These are phyloP conservation scores for Neoarthrinium moseri DNA, from an alignment of 2,329 filamentous ascomycete genomes.

Conservation along the genomic window DNA sequence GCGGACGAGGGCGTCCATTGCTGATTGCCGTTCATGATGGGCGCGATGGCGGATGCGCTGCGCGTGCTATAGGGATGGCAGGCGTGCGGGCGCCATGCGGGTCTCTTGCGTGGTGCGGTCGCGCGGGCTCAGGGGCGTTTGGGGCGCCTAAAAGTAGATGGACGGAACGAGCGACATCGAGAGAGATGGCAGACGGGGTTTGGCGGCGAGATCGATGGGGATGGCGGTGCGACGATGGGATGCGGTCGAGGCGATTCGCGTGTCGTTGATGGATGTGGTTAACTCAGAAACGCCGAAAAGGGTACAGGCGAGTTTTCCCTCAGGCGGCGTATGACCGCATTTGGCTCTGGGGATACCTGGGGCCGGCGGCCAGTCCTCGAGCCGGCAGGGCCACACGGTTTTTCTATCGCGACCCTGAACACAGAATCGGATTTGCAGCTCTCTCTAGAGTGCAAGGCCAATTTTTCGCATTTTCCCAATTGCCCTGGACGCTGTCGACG, in stretches of 20 bases:
- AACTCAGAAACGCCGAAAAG: conserved; percentile 13
- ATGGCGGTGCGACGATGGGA: conserved; percentile 52
- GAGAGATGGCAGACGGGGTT: conserved; percentile 46
- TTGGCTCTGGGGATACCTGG: conserved; percentile 1
- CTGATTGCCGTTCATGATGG: conserved; percentile 64
- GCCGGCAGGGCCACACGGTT: no score
- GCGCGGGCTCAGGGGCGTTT: conserved; percentile 45
- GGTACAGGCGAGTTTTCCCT: conserved; percentile 9
- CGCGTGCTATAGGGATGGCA: conserved; percentile 46
- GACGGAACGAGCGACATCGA: conserved; percentile 49
- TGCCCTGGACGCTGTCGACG: background rate
- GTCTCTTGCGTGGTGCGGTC: conserved; percentile 51
- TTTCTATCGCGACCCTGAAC: background rate
- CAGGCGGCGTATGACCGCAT: conserved; percentile 9
- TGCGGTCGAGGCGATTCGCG: conserved; percentile 45
- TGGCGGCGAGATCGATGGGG: conserved; percentile 37
- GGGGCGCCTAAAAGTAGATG: conserved; percentile 48
- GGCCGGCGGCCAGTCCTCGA: no score
- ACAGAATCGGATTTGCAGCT: background rate
- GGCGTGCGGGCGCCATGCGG: conserved; percentile 56
- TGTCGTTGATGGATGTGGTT: conserved; percentile 42
- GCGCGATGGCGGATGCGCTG: conserved; percentile 61
- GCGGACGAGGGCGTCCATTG: conserved; percentile 61
- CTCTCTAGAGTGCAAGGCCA: background rate
- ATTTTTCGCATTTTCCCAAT: conserved; percentile 2